Evolutionary conservation across 345 rosid genomes (phyloP).

Genomic region (Brassica carinata): DNA sequence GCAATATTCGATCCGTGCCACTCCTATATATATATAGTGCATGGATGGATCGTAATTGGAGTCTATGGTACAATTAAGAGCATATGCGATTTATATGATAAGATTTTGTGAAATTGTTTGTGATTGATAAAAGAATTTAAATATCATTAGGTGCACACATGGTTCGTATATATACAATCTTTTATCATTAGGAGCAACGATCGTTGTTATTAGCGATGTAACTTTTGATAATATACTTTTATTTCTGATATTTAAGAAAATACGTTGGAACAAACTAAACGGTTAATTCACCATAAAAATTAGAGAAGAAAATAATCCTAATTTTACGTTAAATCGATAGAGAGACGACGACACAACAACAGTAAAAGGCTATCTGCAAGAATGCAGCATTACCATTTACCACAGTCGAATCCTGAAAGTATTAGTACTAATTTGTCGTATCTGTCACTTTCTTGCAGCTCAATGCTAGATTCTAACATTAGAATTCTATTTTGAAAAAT

Average conservation of each 20-base stretch:
- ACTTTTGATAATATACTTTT: background rate
- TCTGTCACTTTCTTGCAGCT: background rate
- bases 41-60: slow-evolving; percentile 1
- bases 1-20: no score
- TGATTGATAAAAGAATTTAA: slow-evolving; percentile 27
- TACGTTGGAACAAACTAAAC: background rate
- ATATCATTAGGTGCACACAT: slow-evolving; percentile 29
- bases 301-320: background rate
- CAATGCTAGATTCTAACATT: no score
- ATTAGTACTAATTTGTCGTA: background rate
- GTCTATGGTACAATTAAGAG: slow-evolving; percentile 23
- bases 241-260: background rate
- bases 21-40: slow-evolving; percentile 4
- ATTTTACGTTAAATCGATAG: background rate
- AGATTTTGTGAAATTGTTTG: background rate
- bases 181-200: slow-evolving; percentile 12
- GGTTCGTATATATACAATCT: background rate
- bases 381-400: background rate
- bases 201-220: slow-evolving; percentile 6
- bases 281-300: background rate
- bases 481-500: no score
- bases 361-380: background rate
- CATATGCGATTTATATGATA: slow-evolving; percentile 26
- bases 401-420: background rate
- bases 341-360: background rate